A percentile compares a stretch with the other conserved stretches of the same genome.
phyloP scores from a whole-genome alignment of 129 eudicot genomes.

The Artemisia annua region DNA sequence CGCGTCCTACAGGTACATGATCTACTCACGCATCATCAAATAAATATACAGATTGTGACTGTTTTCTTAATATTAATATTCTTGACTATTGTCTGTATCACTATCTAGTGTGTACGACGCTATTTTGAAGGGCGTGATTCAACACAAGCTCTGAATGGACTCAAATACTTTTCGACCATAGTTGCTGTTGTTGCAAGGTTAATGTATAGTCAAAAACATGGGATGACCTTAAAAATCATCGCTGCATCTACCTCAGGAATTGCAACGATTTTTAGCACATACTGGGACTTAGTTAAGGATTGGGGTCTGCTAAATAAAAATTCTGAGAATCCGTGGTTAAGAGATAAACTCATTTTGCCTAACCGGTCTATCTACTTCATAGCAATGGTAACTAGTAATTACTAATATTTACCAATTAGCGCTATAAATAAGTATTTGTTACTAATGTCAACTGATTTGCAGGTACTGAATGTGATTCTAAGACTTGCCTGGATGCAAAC shows the following conservation, averaged over 20 bases:
- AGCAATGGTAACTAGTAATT: conserved; percentile 54
- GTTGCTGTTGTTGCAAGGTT: conserved; percentile 63
- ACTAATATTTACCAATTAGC: neutral
- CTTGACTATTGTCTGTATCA: neutral
- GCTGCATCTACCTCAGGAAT: conserved; percentile 49
- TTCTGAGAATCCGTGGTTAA: conserved; percentile 63
- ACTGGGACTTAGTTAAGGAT: conserved; percentile 74
- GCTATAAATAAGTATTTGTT: neutral
- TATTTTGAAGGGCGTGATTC: conserved; percentile 52
- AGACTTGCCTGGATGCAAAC: conserved; percentile 81
- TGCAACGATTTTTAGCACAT: conserved; percentile 55
- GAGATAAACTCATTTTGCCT: conserved; percentile 63
- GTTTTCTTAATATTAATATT: neutral
- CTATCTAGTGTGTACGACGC: conserved; percentile 58
- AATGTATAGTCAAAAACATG: conserved; percentile 28
- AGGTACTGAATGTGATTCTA: conserved; percentile 56
- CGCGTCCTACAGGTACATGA: conserved; percentile 59
- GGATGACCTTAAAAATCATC: conserved; percentile 36
- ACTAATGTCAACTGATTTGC: conserved; percentile 1
- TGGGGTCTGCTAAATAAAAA: conserved; percentile 63
- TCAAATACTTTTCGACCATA: conserved; percentile 64
- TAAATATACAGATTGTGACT: neutral
- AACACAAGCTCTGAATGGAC: conserved; percentile 48
- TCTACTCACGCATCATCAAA: neutral
- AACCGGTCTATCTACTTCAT: conserved; percentile 48